phyloP scores from a whole-genome alignment of 805 yeast species.

The Saccharomycopsis sp. region DNA sequence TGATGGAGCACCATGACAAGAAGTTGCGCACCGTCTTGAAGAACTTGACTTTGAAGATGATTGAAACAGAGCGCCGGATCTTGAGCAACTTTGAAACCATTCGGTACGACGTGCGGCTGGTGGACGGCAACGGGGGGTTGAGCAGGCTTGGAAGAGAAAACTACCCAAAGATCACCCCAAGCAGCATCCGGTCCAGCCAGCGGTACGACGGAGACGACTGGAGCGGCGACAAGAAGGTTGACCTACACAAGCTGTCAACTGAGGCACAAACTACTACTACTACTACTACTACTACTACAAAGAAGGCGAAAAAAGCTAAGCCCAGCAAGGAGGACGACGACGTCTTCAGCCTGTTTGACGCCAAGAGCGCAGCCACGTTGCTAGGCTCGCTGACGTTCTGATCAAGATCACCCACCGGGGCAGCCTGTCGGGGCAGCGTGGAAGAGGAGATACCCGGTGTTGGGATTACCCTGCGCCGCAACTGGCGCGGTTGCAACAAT shows the following conservation, averaged over 20 bases:
- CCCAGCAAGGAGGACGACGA: slow-evolving; percentile 23
- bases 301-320: slow-evolving; percentile 13
- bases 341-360: slow-evolving; percentile 42
- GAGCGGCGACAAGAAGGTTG: slow-evolving; percentile 43
- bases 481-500: no score
- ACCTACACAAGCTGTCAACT: no score
- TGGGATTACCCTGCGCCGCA: no score
- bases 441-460: no score
- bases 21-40: slow-evolving; percentile 48
- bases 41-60: slow-evolving; percentile 55
- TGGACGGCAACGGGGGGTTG: slow-evolving; percentile 72
- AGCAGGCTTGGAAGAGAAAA: slow-evolving; percentile 73
- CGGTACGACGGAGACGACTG: slow-evolving; percentile 45
- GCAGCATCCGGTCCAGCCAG: slow-evolving; percentile 27
- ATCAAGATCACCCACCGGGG: no score
- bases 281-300: no score
- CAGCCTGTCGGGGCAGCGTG: no score
- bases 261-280: no score
- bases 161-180: slow-evolving; percentile 31
- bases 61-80: slow-evolving; percentile 80
- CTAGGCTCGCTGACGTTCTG: slow-evolving; percentile 70
- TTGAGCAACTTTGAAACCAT: slow-evolving; percentile 63
- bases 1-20: slow-evolving; percentile 48
- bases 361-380: slow-evolving; percentile 73
- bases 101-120: slow-evolving; percentile 62